phyloP scores from a whole-genome alignment of 176 grass and related monocot species.

The Calamus simplicifolius region DNA sequence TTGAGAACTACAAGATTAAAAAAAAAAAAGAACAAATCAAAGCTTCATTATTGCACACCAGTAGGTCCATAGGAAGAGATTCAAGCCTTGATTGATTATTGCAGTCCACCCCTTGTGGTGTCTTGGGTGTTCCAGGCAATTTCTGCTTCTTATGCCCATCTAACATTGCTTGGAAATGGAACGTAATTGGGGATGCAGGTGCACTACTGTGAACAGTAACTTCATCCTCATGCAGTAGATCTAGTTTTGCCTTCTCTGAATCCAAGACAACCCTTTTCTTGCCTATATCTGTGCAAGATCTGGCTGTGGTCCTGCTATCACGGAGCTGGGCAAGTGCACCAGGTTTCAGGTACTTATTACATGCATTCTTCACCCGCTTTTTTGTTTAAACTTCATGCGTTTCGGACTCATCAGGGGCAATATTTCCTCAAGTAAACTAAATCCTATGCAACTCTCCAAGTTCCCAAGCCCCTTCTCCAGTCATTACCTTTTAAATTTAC shows the following conservation, averaged over 20 bases:
- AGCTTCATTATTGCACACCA: constrained; percentile 35
- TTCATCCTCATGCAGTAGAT: constrained; percentile 1
- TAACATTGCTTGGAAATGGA: background rate
- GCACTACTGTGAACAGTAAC: background rate
- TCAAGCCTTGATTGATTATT: constrained; percentile 61
- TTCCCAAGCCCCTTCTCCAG: too few relatives aligned
- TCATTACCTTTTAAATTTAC: too few relatives aligned
- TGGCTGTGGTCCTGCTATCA: constrained; percentile 59
- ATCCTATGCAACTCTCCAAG: too few relatives aligned
- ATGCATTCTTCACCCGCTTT: constrained; percentile 53
- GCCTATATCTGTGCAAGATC: constrained; percentile 43
- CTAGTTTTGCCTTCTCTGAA: constrained; percentile 40
- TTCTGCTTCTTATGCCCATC: constrained; percentile 21
- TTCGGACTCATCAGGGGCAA: constrained; percentile 31
- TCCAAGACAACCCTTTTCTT: constrained; percentile 77
- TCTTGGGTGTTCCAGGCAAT: constrained; percentile 49
- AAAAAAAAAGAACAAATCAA: too few relatives aligned
- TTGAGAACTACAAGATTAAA: background rate
- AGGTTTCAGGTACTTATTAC: constrained; percentile 71
- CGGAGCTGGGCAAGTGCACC: constrained; percentile 59
- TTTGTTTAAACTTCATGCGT: constrained; percentile 43
- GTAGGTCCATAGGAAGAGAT: constrained; percentile 75
- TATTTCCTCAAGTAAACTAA: background rate
- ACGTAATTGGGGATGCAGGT: constrained; percentile 3
- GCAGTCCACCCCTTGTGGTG: constrained; percentile 37